Evolutionary conservation across 176 grass and related monocot species (phyloP).

Genomic region (Aegilops longissima): DNA sequence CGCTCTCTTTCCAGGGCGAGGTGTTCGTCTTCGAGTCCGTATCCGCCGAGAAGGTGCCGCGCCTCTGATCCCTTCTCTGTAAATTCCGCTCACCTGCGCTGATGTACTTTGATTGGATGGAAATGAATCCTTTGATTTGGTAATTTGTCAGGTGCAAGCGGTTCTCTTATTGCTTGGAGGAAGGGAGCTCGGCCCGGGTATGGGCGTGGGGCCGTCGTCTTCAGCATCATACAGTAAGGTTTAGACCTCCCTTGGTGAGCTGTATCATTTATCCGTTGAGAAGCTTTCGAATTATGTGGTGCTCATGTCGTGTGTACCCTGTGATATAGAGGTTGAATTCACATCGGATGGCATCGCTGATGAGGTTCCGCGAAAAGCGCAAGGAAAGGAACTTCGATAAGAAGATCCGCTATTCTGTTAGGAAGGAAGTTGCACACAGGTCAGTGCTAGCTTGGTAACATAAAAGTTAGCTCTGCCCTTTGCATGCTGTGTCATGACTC

Average conservation of each 20-base stretch:
- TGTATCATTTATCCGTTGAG: not conserved
- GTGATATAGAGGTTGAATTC: conserved; percentile 69
- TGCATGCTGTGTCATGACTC: not conserved
- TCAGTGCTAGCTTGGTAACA: conserved; percentile 26
- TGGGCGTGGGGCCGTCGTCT: conserved; percentile 48
- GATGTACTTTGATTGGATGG: not conserved
- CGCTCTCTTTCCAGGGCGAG: conserved; percentile 91
- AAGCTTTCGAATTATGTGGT: not conserved
- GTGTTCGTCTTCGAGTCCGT: conserved; percentile 95
- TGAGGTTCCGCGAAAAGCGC: conserved; percentile 94
- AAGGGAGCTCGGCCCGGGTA: conserved; percentile 60
- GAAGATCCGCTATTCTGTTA: conserved; percentile 87
- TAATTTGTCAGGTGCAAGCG: conserved; percentile 77
- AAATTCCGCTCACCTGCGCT: not conserved
- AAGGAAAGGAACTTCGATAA: conserved; percentile 98
- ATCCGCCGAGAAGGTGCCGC: conserved; percentile 81
- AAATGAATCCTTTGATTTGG: not conserved
- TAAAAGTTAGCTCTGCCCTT: not conserved
- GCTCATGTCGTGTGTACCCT: conserved; percentile 18
- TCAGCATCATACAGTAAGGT: conserved; percentile 76
- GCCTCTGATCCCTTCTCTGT: not conserved
- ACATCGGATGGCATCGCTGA: conserved; percentile 83
- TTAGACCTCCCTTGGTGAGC: not conserved
- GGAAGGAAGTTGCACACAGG: conserved; percentile 97
- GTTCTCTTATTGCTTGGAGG: conserved; percentile 89